A percentile compares a stretch with the other conserved stretches of the same genome.
Evolutionary conservation across 106 monocot species (phyloP).

Genomic region (Dioscorea zingiberensis): DNA sequence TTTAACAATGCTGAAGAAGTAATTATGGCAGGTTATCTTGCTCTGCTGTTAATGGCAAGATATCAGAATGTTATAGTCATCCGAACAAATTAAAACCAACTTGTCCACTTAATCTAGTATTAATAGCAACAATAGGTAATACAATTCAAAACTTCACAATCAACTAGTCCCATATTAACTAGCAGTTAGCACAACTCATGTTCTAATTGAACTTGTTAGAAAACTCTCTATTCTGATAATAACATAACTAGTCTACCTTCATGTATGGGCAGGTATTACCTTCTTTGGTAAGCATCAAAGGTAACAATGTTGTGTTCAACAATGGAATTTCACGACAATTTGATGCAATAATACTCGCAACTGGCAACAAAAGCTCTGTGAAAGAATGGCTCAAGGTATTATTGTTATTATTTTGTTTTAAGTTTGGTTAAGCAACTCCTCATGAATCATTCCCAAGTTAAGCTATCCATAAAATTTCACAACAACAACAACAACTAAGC

Average conservation of each 20-base stretch:
- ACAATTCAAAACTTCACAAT: neutral
- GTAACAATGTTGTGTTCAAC: slow-evolving; percentile 21
- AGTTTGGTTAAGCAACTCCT: too few relatives aligned
- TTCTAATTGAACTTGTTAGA: neutral
- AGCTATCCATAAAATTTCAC: too few relatives aligned
- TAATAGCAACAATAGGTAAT: neutral
- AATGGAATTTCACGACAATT: slow-evolving; percentile 27
- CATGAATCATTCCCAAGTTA: too few relatives aligned
- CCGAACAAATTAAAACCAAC: neutral
- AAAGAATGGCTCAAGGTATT: slow-evolving; percentile 43
- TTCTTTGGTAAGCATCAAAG: slow-evolving; percentile 12
- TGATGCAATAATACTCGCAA: slow-evolving; percentile 48
- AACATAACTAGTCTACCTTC: neutral
- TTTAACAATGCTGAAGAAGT: neutral
- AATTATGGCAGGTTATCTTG: too few relatives aligned
- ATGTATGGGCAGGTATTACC: slow-evolving; percentile 2
- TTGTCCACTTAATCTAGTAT: neutral
- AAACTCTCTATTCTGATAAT: neutral
- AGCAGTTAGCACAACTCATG: too few relatives aligned
- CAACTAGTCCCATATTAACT: neutral
- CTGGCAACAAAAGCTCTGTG: slow-evolving; percentile 30
- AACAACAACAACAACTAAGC: too few relatives aligned
- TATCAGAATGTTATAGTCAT: too few relatives aligned
- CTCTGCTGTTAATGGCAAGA: too few relatives aligned
- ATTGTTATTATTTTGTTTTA: too few relatives aligned